Conservation (phyloP, 1,284 basidiomycete species). For the Flammula alnicola region DNA sequence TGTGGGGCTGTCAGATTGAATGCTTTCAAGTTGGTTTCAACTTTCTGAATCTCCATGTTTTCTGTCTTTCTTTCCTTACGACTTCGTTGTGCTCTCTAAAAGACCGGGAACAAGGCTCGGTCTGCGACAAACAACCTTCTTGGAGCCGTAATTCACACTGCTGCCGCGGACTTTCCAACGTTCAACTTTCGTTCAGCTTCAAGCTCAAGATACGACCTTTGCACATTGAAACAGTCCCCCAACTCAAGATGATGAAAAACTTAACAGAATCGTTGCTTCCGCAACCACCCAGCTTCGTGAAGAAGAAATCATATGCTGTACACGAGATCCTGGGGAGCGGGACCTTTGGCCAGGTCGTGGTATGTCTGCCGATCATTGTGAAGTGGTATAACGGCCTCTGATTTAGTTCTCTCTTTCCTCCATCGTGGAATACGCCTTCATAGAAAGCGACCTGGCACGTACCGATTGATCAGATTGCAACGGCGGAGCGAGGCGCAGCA, state of each 20-base stretch:
- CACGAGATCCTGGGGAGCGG: conserved; percentile 79
- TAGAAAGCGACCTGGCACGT: conserved; percentile 77
- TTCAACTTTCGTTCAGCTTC: too few species aligned
- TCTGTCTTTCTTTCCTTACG: too few species aligned
- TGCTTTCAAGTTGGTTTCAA: too few species aligned
- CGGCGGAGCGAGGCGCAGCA: conserved; percentile 61
- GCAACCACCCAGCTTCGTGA: conserved; percentile 82
- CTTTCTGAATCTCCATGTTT: too few species aligned
- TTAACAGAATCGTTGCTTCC: conserved; percentile 61
- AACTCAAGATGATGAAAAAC: conserved; percentile 38
- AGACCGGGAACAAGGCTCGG: too few species aligned
- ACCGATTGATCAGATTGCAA: conserved; percentile 57
- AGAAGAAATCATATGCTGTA: conserved; percentile 82
- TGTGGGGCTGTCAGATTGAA: too few species aligned
- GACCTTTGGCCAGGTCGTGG: conserved; percentile 87
- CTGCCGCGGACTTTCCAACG: too few species aligned
- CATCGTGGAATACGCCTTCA: background rate
- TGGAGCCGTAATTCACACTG: too few species aligned
- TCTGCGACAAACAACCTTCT: too few species aligned
- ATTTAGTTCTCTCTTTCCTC: conserved; percentile 3
- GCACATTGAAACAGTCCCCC: too few species aligned
- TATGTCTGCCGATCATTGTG: conserved; percentile 45
- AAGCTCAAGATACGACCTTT: too few species aligned
- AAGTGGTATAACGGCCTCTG: conserved; percentile 1
- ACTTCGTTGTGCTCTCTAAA: too few species aligned